Conservation (phyloP, 768 basidiomycete genomes). For the Lactarius akahatsu region DNA sequence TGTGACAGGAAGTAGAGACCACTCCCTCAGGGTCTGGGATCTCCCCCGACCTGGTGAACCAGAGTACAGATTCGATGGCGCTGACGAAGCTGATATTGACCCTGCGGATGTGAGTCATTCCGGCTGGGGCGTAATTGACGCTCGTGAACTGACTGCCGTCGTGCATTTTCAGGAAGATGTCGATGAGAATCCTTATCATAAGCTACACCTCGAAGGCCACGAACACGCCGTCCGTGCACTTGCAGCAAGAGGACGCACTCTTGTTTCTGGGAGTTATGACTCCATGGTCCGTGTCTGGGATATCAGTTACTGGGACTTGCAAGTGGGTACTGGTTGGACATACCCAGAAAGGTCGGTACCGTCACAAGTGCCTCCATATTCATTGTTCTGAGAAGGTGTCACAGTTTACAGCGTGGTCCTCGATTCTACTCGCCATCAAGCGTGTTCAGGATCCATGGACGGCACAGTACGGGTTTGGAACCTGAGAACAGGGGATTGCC, state of each 20-base stretch:
- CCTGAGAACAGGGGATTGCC: slow-evolving; percentile 74
- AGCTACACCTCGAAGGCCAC: slow-evolving; percentile 82
- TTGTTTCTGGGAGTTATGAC: slow-evolving; percentile 96
- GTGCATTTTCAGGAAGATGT: slow-evolving; percentile 54
- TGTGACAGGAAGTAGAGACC: slow-evolving; percentile 71
- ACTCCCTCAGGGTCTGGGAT: slow-evolving; percentile 64
- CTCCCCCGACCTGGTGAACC: slow-evolving; percentile 68
- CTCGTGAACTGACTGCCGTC: slow-evolving; percentile 8
- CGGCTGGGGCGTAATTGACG: background rate
- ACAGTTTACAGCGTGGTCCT: slow-evolving; percentile 94
- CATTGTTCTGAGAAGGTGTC: slow-evolving; percentile 18
- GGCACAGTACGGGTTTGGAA: slow-evolving; percentile 96
- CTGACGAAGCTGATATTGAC: slow-evolving; percentile 60
- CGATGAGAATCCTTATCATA: slow-evolving; percentile 85
- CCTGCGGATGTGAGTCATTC: slow-evolving; percentile 45
- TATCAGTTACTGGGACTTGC: slow-evolving; percentile 75
- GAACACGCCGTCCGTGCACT: slow-evolving; percentile 89
- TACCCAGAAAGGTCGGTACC: slow-evolving; percentile 80
- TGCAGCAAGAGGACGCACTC: slow-evolving; percentile 84
- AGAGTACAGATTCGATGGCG: slow-evolving; percentile 67
- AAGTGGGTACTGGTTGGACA: slow-evolving; percentile 83
- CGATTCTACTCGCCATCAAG: slow-evolving; percentile 81
- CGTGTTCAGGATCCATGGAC: slow-evolving; percentile 98
- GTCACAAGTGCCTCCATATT: slow-evolving; percentile 2
- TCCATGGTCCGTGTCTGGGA: slow-evolving; percentile 96